phyloP scores from a whole-genome alignment of 345 rosid genomes.

The Citrus sp. region DNA sequence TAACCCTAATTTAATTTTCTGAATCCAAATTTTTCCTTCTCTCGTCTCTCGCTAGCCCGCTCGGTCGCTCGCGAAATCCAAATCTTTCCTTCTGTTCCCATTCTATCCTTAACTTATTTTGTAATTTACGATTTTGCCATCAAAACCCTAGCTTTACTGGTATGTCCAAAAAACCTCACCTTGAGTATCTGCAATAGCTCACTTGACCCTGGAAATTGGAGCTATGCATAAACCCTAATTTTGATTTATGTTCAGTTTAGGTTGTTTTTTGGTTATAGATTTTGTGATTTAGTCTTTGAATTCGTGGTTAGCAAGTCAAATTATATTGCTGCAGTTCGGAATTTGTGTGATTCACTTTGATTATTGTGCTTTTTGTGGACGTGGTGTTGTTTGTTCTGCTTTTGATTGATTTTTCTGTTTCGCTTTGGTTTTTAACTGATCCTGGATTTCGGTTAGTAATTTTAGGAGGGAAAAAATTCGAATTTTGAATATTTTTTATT shows the following conservation, averaged over 20 bases:
- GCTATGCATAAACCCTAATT: constrained; percentile 45
- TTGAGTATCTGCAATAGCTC: constrained; percentile 12
- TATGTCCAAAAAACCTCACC: constrained; percentile 6
- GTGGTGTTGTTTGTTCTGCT: not conserved
- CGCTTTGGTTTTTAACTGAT: constrained; percentile 15
- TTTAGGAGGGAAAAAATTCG: constrained; percentile 18
- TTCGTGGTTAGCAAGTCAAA: not conserved
- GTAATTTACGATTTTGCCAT: constrained; percentile 34
- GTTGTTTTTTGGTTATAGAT: constrained; percentile 14
- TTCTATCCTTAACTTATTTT: not conserved
- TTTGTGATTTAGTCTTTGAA: not conserved
- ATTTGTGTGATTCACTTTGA: constrained; percentile 17
- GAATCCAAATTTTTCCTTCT: constrained; percentile 20
- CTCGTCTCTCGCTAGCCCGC: not conserved
- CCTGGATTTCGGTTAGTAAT: constrained; percentile 13
- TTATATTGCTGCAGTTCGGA: not conserved
- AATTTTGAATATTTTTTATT: constrained; percentile 6
- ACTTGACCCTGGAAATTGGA: not conserved
- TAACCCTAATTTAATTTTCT: constrained; percentile 6
- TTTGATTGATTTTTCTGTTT: not conserved
- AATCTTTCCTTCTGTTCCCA: constrained; percentile 4
- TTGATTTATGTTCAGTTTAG: constrained; percentile 11
- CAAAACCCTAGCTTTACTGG: constrained; percentile 48
- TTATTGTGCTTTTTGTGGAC: not conserved
- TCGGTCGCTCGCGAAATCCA: not conserved